Conservation (phyloP, 306 rosid genomes). For the Vigna hirtella region DNA sequence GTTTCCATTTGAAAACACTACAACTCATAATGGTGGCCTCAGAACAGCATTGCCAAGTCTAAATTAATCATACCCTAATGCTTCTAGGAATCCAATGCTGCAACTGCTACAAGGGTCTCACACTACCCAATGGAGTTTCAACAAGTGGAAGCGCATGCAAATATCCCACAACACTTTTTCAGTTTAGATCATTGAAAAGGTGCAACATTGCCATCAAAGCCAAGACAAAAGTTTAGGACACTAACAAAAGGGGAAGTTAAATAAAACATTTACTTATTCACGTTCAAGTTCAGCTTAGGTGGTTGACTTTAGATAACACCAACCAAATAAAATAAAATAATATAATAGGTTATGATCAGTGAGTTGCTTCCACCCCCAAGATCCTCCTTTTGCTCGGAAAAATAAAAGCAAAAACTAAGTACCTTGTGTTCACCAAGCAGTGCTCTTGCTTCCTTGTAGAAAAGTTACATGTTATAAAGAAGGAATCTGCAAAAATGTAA, state of each 20-base stretch:
- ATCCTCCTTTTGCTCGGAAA: slow-evolving; percentile 1
- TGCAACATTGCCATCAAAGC: slow-evolving; percentile 46
- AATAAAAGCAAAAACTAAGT: slow-evolving; percentile 7
- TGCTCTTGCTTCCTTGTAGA: not conserved
- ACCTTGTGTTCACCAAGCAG: slow-evolving; percentile 5
- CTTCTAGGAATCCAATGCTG: slow-evolving; percentile 66
- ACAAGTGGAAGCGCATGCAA: slow-evolving; percentile 45
- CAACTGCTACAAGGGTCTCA: slow-evolving; percentile 8
- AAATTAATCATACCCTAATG: slow-evolving; percentile 36
- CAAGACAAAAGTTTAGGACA: slow-evolving; percentile 46
- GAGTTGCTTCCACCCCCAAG: not conserved
- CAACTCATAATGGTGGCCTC: slow-evolving; percentile 44
- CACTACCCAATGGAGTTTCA: slow-evolving; percentile 42
- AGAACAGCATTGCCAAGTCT: slow-evolving; percentile 17
- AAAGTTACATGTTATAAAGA: slow-evolving; percentile 17
- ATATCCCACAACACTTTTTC: slow-evolving; percentile 28
- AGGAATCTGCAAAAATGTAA: slow-evolving; percentile 38
- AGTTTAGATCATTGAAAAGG: slow-evolving; percentile 36
- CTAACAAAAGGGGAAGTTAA: slow-evolving; percentile 8
- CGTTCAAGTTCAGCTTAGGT: slow-evolving; percentile 3
- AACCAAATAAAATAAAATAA: not conserved
- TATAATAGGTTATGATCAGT: not conserved
- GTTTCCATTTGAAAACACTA: slow-evolving; percentile 39
- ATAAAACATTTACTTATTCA: slow-evolving; percentile 4
- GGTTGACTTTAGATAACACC: slow-evolving; percentile 40